phyloP scores from a whole-genome alignment of 441 rosid species.

The Erysimum pusillum region DNA sequence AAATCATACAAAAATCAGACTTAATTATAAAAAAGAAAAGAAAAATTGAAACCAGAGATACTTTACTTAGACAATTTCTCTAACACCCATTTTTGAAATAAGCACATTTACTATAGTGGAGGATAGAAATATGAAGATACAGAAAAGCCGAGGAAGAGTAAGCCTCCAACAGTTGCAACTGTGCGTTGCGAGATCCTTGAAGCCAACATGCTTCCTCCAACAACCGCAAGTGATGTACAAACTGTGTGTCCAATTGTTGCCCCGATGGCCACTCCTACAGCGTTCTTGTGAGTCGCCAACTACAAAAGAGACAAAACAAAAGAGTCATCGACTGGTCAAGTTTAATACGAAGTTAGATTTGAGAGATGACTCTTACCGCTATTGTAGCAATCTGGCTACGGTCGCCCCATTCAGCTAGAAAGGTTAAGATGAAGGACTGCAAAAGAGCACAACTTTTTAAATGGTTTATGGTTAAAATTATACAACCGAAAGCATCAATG shows the following conservation, averaged over 20 bases:
- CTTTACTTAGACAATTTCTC: slow-evolving; percentile 19
- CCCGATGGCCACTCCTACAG: slow-evolving; percentile 93
- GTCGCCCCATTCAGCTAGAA: slow-evolving; percentile 99
- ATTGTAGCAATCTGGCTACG: slow-evolving; percentile 99
- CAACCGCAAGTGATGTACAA: slow-evolving; percentile 93
- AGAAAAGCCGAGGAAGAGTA: slow-evolving; percentile 93
- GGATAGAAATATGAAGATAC: slow-evolving; percentile 96
- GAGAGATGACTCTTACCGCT: slow-evolving; percentile 72
- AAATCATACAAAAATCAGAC: slow-evolving; percentile 3
- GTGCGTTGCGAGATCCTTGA: slow-evolving; percentile 95
- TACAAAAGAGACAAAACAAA: slow-evolving; percentile 47
- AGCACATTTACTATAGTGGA: slow-evolving; percentile 61
- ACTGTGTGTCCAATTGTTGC: slow-evolving; percentile 82
- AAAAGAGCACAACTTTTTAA: slow-evolving; percentile 11
- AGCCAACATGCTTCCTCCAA: slow-evolving; percentile 98
- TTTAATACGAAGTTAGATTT: background rate
- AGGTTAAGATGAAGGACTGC: slow-evolving; percentile 95
- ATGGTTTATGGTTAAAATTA: background rate
- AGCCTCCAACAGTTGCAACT: slow-evolving; percentile 89
- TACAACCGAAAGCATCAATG: slow-evolving; percentile 1
- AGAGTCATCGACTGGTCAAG: background rate
- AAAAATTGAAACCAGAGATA: background rate
- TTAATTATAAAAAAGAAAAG: background rate
- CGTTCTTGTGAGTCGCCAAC: slow-evolving; percentile 98
- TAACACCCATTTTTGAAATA: slow-evolving; percentile 8